phyloP scores from a whole-genome alignment of 345 rosid species.

The Populus alba region DNA sequence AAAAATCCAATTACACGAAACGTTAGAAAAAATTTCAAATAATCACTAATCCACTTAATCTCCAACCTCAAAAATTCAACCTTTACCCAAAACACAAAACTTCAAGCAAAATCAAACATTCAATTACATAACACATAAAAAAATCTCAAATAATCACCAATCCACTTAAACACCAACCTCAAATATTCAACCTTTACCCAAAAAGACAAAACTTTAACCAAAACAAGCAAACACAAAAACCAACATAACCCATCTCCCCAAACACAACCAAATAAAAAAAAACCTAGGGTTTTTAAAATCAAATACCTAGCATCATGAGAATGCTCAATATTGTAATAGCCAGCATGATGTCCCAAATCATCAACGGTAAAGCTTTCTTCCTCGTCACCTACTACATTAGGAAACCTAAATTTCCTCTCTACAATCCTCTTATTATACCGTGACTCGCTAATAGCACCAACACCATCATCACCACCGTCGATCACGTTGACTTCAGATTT shows the following conservation, averaged over 20 bases:
- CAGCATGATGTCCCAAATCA: conserved; percentile 93
- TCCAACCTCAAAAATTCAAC: not conserved
- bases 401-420: conserved; percentile 68
- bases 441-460: not conserved
- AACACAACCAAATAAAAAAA: not conserved
- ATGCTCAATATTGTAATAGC: conserved; percentile 74
- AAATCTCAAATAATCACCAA: not conserved
- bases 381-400: conserved; percentile 37
- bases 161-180: not conserved
- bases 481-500: conserved; percentile 59
- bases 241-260: not conserved
- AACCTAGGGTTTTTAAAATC: not conserved
- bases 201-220: not conserved
- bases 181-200: not conserved
- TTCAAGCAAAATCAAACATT: not conserved
- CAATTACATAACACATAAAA: not conserved
- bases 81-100: not conserved
- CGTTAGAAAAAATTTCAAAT: not conserved
- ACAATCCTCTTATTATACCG: conserved; percentile 38
- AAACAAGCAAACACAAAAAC: not conserved
- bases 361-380: conserved; percentile 41
- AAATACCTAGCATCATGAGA: conserved; percentile 73
- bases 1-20: not conserved
- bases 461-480: conserved; percentile 18
- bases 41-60: not conserved